Evolutionary conservation across 495 filamentous ascomycete genomes (phyloP).

Genomic region (Neurospora sp.): DNA sequence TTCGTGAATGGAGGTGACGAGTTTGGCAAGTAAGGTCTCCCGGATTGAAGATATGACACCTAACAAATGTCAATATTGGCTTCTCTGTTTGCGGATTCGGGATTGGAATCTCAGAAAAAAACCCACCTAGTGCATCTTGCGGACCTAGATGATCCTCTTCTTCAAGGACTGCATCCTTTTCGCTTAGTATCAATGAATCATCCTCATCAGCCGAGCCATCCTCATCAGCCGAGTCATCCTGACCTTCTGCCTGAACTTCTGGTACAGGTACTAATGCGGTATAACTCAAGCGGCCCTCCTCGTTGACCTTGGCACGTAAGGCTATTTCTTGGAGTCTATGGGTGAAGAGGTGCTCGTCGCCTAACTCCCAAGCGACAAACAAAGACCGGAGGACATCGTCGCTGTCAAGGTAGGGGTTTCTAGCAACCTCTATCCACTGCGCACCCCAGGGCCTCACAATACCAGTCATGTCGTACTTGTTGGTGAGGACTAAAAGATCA

Average conservation of each 20-base stretch:
- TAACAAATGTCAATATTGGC: neutral
- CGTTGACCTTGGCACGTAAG: neutral
- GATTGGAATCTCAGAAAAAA: neutral
- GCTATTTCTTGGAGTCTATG: neutral
- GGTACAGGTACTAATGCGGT: neutral
- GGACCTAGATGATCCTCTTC: neutral
- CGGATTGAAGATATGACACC: neutral
- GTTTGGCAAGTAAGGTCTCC: neutral
- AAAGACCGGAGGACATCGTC: neutral
- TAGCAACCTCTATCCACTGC: slow-evolving; percentile 6
- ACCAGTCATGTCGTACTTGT: slow-evolving; percentile 20
- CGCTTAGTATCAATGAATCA: neutral
- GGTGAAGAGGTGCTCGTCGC: neutral
- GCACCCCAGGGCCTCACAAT: slow-evolving; percentile 14
- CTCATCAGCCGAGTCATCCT: too few relatives aligned
- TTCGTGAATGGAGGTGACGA: neutral
- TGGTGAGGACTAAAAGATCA: slow-evolving; percentile 14
- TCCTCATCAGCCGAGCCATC: too few relatives aligned
- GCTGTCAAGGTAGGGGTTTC: neutral
- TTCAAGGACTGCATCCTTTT: neutral
- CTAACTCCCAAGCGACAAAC: neutral
- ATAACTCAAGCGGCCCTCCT: neutral
- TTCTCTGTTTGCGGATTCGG: neutral
- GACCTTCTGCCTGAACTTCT: neutral
- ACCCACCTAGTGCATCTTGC: neutral